These are phyloP conservation scores for Cocos nucifera DNA, from an alignment of 176 grass and related monocot genomes.

Conservation along the genomic window DNA sequence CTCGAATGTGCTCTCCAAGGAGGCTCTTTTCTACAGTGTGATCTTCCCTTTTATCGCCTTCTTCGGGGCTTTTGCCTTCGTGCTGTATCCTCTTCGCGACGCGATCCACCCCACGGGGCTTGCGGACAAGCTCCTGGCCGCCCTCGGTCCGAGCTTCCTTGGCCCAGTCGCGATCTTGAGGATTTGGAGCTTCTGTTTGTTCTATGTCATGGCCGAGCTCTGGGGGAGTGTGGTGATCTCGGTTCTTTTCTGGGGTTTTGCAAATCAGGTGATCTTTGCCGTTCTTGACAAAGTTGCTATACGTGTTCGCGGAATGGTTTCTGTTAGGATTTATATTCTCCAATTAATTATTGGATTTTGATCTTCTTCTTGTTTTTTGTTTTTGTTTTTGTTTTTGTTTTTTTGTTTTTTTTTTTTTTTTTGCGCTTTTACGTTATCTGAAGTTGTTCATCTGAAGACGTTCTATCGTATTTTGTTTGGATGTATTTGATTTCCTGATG, in stretches of 20 bases:
- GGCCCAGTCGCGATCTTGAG: constrained; percentile 75
- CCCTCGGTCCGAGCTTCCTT: constrained; percentile 72
- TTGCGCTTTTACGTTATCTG: too few relatives aligned
- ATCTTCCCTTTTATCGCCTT: constrained; percentile 96
- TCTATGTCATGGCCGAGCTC: constrained; percentile 96
- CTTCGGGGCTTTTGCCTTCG: constrained; percentile 65
- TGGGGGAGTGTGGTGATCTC: constrained; percentile 98
- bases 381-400: too few relatives aligned
- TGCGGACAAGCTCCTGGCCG: constrained; percentile 49
- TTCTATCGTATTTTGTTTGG: too few relatives aligned
- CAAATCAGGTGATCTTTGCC: constrained; percentile 56
- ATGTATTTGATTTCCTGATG: too few relatives aligned
- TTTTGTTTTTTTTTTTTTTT: too few relatives aligned
- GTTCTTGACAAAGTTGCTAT: too few relatives aligned
- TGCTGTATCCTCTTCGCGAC: constrained; percentile 77
- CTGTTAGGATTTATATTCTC: too few relatives aligned
- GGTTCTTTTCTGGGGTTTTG: constrained; percentile 93
- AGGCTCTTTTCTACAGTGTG: constrained; percentile 90
- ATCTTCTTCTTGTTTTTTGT: too few relatives aligned
- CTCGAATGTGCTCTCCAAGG: constrained; percentile 71
- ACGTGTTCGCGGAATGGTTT: too few relatives aligned
- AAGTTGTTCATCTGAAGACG: too few relatives aligned
- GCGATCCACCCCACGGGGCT: constrained; percentile 80
- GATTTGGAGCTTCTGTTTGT: constrained; percentile 96
- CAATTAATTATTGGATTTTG: too few relatives aligned